A percentile compares a stretch with the other conserved stretches of the same genome.
These are phyloP conservation scores for Globisporangium megalacanthum DNA, from an alignment of 352 stramenopile genomes.

Conservation along the genomic window DNA sequence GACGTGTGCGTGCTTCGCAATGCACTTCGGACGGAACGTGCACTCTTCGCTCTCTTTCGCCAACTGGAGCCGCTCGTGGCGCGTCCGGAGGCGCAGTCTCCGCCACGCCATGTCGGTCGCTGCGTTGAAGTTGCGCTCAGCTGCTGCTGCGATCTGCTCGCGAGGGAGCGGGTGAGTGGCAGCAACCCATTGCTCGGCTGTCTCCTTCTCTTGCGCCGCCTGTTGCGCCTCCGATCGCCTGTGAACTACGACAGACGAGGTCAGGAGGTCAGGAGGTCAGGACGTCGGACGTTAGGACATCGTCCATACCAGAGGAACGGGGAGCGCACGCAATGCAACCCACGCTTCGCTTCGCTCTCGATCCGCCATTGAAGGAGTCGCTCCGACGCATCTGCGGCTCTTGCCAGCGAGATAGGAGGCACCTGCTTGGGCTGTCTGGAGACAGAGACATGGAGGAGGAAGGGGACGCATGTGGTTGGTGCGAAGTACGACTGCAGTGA, in stretches of 20 bases:
- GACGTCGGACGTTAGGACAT: not conserved
- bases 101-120: conserved; percentile 28
- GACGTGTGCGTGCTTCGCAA: conserved; percentile 3
- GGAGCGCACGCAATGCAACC: not conserved
- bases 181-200: conserved; percentile 16
- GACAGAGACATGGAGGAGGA: too few species aligned
- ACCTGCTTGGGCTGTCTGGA: not conserved
- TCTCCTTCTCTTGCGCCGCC: conserved; percentile 18
- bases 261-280: not conserved
- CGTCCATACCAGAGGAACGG: not conserved
- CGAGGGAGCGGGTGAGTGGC: conserved; percentile 15
- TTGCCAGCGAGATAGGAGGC: conserved; percentile 3
- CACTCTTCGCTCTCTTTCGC: conserved; percentile 22
- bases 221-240: conserved; percentile 16
- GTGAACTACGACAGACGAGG: conserved; percentile 3
- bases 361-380: conserved; percentile 6
- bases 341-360: conserved; percentile 9
- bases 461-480: not conserved
- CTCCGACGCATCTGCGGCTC: conserved; percentile 3
- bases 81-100: conserved; percentile 20
- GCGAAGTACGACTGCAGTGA: too few species aligned
- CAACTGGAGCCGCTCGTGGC: conserved; percentile 20
- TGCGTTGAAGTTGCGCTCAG: conserved; percentile 32
- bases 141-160: conserved; percentile 19
- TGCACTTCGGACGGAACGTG: conserved; percentile 28